Base-by-base conservation (phyloP, 2,329 filamentous ascomycete genomes). In the Paraconiothyrium brasiliense region DNA sequence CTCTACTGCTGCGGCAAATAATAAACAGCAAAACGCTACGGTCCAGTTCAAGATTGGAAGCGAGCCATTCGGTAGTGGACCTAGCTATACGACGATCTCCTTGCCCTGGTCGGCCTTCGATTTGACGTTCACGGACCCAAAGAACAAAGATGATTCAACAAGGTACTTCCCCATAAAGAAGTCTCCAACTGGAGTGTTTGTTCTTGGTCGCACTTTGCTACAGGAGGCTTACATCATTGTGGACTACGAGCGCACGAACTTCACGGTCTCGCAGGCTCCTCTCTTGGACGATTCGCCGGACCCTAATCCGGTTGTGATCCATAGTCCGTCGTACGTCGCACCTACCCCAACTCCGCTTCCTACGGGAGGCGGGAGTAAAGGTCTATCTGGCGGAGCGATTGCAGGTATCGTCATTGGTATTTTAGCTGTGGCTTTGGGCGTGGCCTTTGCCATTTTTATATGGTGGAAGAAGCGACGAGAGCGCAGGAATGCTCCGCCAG, bases 191-290 rank as follows among this genome's bases (percentile, higher is more conserved):
- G 71, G 71, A 0, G 24, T 64, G 0, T 72, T 59, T 27, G 69
- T 76, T 4, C 60, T 80, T 0, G 78, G 78, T 0, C 74, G 78
- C 1, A 68, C 77, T 0, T 74, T 80, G 32, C 56, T 80, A 0
- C 78, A 80, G 54, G 77, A 79, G 59, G 71, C 78, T 0, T 79
- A 80, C 39, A 58, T 80, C 1, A 52, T 76, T 35, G 76, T 78
- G 14, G 76, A 80, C 57, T 79, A 79, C 52, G 76, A 79, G 27
- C 66, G 68, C 2, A n/a, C 57, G 10, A 76, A 74, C 51, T 79
- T 79, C 49, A 75, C 71, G 6, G 60, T 79, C 11, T 71, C 72
- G 2, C 71, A 67, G 16, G 74, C 73, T 5, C 49, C 48, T 11
- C 72, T 67, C 22, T 54, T 70, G 1, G 64, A 76, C 10, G 64